Percentiles rank a stretch among this genome's conserved stretches.
These are phyloP conservation scores for Chrysanthemum lavandulifolium DNA, from an alignment of 129 eudicot species.

Conservation along the genomic window DNA sequence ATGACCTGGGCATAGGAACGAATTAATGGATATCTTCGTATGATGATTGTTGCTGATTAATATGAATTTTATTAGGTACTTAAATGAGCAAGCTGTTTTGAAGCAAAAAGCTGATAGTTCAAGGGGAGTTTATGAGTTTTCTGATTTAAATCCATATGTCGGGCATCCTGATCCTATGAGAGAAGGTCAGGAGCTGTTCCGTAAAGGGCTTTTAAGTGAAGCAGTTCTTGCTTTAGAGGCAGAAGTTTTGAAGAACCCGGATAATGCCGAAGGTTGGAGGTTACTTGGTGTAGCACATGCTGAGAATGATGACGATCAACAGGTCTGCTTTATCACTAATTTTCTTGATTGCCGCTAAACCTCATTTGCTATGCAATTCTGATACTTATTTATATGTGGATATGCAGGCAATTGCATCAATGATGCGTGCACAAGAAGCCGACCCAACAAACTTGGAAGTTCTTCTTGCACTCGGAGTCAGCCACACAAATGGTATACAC, in stretches of 20 bases:
- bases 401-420: constrained; percentile 84
- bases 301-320: constrained; percentile 96
- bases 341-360: not conserved
- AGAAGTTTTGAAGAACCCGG: constrained; percentile 91
- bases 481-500: constrained; percentile 84
- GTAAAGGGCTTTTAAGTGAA: constrained; percentile 96
- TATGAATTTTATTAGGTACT: constrained; percentile 40
- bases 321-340: constrained; percentile 43
- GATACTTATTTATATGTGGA: constrained; percentile 1
- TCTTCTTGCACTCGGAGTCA: constrained; percentile 97
- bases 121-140: constrained; percentile 79
- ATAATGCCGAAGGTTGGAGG: constrained; percentile 97
- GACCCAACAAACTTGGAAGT: constrained; percentile 93
- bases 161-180: constrained; percentile 94
- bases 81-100: constrained; percentile 70
- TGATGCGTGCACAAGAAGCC: constrained; percentile 92
- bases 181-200: constrained; percentile 94
- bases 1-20: not conserved
- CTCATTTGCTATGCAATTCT: not conserved
- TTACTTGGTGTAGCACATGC: constrained; percentile 96
- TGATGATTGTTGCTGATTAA: not conserved
- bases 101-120: constrained; percentile 59
- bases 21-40: not conserved
- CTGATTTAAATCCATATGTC: constrained; percentile 95
- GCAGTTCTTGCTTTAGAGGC: constrained; percentile 99